A percentile compares a stretch with the other conserved stretches of the same genome.
Conservation (phyloP, 257 asterid species). For the Solanum rostratum region DNA sequence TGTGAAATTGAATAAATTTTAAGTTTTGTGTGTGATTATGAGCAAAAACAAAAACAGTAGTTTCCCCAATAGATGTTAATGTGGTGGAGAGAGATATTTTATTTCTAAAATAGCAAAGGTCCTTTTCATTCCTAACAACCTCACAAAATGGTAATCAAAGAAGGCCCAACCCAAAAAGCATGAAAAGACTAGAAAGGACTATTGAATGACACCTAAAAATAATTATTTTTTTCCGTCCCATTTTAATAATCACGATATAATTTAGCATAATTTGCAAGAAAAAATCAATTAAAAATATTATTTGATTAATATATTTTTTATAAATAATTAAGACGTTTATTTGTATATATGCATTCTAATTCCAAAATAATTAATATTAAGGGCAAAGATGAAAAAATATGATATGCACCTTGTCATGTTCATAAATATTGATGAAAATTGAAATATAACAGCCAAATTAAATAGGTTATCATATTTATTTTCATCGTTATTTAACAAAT, state of each 20-base stretch:
- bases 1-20: background rate
- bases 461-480: background rate
- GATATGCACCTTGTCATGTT: background rate
- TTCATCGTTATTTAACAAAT: background rate
- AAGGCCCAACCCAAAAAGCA: background rate
- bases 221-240: no score
- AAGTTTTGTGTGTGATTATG: background rate
- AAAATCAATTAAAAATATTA: no score
- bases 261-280: no score
- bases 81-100: background rate
- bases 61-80: background rate
- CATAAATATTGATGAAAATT: background rate
- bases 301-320: no score
- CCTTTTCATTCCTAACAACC: background rate
- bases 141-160: background rate
- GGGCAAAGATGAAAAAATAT: no score
- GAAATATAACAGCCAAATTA: background rate
- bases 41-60: background rate
- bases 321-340: no score
- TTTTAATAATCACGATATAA: no score
- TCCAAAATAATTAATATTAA: no score
- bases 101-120: background rate
- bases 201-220: background rate
- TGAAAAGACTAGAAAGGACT: background rate
- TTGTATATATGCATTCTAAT: no score